Base-by-base conservation (phyloP, 2,329 filamentous ascomycete genomes). In the Verticillium nubilum region DNA sequence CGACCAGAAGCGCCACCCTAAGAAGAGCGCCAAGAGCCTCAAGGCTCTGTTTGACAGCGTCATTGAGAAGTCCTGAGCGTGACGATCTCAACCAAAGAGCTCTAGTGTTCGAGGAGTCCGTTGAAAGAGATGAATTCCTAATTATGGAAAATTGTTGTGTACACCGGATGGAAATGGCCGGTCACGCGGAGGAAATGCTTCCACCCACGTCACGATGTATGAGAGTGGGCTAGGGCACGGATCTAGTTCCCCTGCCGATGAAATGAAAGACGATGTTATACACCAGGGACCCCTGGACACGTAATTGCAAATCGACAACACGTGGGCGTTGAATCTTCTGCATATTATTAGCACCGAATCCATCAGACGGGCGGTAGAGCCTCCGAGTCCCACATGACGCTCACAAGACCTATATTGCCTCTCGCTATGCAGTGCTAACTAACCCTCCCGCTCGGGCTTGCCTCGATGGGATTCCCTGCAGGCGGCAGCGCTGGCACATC, bases 1-100 rank as follows among this genome's bases (percentile, higher is more conserved):
- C 65, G 87, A 86, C 26, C 92, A 96, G 80, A 90, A 88, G 78
- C 80, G 91, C 57, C 83, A 87, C 66, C 87, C 91, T 42, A 96
- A 96, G 83, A 91, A 92, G 83, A 95, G 90, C 72, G 91, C 90
- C 23, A 83, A 80, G 73, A 82, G 83, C 68, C 81, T 96, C 67
- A 84, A 86, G 65, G 80, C 84, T 60, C 81, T 93, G 62, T 94
- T 95, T 71, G 85, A 87, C 47, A 80, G 80, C 65, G 80, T 91
- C 67, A 87, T 92, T 65, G 81, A 85, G 77, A 88, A 87, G 76
- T 80, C 79, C 25, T 81, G 71, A 64, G 62, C 25, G 17, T 13
- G 52, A 12, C 5, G 17, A 13, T 27, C 25, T 47, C n/a, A n/a
- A n/a, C n/a, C n/a, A n/a, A n/a, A 54, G 42, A 42, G 26, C 10